phyloP scores from a whole-genome alignment of 2,329 filamentous ascomycete species.

The Pseudopyricularia javanii region DNA sequence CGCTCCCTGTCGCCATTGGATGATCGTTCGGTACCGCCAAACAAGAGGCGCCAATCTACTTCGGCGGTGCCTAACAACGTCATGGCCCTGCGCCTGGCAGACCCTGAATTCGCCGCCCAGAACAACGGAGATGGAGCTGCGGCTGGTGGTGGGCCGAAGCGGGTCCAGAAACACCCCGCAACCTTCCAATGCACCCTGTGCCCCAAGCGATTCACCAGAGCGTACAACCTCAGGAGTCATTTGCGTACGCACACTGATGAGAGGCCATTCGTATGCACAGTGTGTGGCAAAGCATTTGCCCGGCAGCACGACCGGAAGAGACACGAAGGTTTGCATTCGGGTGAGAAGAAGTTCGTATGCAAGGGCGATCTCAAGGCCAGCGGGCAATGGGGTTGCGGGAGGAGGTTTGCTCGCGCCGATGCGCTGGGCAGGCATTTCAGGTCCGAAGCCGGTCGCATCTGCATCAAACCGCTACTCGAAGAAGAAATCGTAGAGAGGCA shows the following conservation, averaged over 20 bases:
- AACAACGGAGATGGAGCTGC: slow-evolving; percentile 37
- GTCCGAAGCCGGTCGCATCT: slow-evolving; percentile 87
- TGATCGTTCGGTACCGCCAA: slow-evolving; percentile 33
- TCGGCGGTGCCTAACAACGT: slow-evolving; percentile 50
- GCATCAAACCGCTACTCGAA: slow-evolving; percentile 92
- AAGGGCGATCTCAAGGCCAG: slow-evolving; percentile 77
- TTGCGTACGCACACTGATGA: slow-evolving; percentile 94
- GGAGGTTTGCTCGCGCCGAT: slow-evolving; percentile 89
- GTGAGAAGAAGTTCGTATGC: slow-evolving; percentile 98
- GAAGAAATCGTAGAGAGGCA: slow-evolving; percentile 83
- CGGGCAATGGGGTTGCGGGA: slow-evolving; percentile 82
- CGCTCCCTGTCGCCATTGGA: slow-evolving; percentile 49
- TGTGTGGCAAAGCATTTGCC: slow-evolving; percentile 94
- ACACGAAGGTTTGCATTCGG: slow-evolving; percentile 89
- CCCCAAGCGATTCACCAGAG: slow-evolving; percentile 89
- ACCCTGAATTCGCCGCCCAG: slow-evolving; percentile 73
- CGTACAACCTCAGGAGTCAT: slow-evolving; percentile 93
- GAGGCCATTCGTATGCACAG: slow-evolving; percentile 90
- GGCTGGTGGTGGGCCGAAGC: slow-evolving; percentile 51
- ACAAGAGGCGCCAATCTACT: slow-evolving; percentile 47
- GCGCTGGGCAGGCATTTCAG: slow-evolving; percentile 90
- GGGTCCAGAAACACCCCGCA: slow-evolving; percentile 94
- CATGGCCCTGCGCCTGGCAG: slow-evolving; percentile 80
- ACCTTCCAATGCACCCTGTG: slow-evolving; percentile 93
- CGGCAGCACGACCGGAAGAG: slow-evolving; percentile 95